phyloP scores from a whole-genome alignment of 345 rosid species.

The Punica granatum region DNA sequence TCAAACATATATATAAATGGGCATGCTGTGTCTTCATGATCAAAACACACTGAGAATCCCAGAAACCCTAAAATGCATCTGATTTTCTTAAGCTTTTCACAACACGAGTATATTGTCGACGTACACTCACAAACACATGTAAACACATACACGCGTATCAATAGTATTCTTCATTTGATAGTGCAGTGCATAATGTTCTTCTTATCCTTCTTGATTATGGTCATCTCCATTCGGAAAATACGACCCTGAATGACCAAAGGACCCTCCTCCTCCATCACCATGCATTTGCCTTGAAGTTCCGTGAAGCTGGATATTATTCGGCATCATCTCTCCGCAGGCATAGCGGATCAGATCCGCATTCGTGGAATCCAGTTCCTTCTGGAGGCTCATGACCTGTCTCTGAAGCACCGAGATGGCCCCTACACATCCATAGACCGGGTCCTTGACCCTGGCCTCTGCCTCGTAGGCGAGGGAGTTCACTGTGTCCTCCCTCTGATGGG shows the following conservation, averaged over 20 bases:
- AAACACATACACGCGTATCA: too few species aligned
- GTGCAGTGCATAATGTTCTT: not conserved
- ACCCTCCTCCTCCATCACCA: not conserved
- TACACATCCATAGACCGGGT: constrained; percentile 50
- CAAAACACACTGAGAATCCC: not conserved
- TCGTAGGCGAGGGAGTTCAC: constrained; percentile 52
- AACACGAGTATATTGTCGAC: not conserved
- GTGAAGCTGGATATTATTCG: not conserved
- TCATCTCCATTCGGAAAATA: constrained; percentile 1
- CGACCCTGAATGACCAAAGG: not conserved
- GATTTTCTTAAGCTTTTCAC: not conserved
- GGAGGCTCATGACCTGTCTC: constrained; percentile 38
- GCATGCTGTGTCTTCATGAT: too few species aligned
- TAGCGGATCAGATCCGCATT: constrained; percentile 38
- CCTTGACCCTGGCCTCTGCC: constrained; percentile 52
- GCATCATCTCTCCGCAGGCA: constrained; percentile 18
- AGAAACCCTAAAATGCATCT: not conserved
- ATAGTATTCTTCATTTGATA: too few species aligned
- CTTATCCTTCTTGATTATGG: constrained; percentile 4
- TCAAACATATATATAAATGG: too few species aligned
- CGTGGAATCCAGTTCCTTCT: constrained; percentile 41
- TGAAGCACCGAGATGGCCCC: constrained; percentile 52
- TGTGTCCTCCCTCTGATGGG: constrained; percentile 51
- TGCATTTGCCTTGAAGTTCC: not conserved
- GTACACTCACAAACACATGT: not conserved